Evolutionary conservation across 2,329 filamentous ascomycete species (phyloP).

Genomic region (Phyllosticta ampelicida): DNA sequence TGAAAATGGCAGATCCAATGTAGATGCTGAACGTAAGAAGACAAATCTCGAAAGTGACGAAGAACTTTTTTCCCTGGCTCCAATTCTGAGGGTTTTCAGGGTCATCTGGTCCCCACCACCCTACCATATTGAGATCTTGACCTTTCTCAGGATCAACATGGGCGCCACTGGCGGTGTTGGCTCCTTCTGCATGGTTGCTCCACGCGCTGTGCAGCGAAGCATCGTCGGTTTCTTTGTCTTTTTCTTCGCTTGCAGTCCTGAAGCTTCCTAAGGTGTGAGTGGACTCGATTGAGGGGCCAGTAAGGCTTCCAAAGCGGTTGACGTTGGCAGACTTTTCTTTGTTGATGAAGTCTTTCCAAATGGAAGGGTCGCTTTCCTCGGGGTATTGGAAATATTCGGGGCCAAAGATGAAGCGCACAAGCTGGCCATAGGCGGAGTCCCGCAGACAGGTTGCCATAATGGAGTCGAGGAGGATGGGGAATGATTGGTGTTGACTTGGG

Average conservation of each 20-base stretch:
- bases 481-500: background rate
- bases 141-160: conserved; percentile 42
- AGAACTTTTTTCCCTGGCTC: conserved; percentile 32
- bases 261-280: conserved; percentile 12
- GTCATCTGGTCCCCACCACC: conserved; percentile 42
- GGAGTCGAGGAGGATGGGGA: background rate
- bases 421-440: conserved; percentile 33
- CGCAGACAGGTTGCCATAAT: conserved; percentile 27
- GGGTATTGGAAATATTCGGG: conserved; percentile 31
- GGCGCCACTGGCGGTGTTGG: background rate
- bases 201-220: conserved; percentile 15
- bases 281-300: conserved; percentile 30
- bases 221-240: conserved; percentile 3
- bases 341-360: conserved; percentile 41
- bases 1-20: conserved; percentile 38
- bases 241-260: conserved; percentile 7
- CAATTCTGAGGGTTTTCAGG: conserved; percentile 39
- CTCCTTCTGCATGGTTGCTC: background rate
- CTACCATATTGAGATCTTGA: conserved; percentile 38
- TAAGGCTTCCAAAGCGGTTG: conserved; percentile 23
- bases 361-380: conserved; percentile 37
- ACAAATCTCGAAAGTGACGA: conserved; percentile 37
- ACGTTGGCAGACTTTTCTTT: conserved; percentile 39
- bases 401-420: conserved; percentile 30
- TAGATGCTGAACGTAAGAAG: conserved; percentile 39